A percentile compares a stretch with the other conserved stretches of the same genome.
Evolutionary conservation across 768 basidiomycete species (phyloP).

Genomic region (Suillus subalutaceus): DNA sequence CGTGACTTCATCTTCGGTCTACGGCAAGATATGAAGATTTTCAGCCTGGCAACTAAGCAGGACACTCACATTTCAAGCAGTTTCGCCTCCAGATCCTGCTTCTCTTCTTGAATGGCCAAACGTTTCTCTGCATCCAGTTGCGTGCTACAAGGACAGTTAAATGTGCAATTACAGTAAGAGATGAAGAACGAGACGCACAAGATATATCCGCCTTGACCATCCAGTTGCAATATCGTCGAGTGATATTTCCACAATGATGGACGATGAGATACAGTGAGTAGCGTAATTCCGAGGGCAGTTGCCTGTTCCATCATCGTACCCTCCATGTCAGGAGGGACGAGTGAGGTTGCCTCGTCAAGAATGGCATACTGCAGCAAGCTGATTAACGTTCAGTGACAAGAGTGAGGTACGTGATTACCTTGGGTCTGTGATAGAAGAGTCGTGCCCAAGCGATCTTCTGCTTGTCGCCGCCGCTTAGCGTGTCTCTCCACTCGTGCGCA

Average conservation of each 20-base stretch:
- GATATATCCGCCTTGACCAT: conserved; percentile 93
- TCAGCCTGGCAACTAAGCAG: conserved; percentile 3
- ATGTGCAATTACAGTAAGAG: neutral
- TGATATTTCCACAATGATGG: conserved; percentile 95
- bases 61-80: conserved; percentile 79
- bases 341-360: conserved; percentile 93
- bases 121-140: conserved; percentile 89
- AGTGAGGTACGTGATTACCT: conserved; percentile 48
- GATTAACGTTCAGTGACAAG: conserved; percentile 9
- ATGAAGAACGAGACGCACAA: conserved; percentile 61
- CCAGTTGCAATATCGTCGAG: conserved; percentile 85
- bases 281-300: conserved; percentile 82
- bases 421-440: conserved; percentile 93
- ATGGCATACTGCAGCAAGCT: conserved; percentile 78
- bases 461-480: conserved; percentile 93
- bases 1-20: conserved; percentile 84
- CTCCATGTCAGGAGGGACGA: conserved; percentile 92
- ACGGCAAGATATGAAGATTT: conserved; percentile 9
- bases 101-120: conserved; percentile 91
- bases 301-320: conserved; percentile 95
- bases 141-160: conserved; percentile 52
- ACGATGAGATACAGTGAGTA: conserved; percentile 94
- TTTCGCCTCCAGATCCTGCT: conserved; percentile 84
- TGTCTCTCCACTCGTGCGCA: conserved; percentile 91
- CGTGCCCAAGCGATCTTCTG: conserved; percentile 98